Evolutionary conservation across 1,284 basidiomycete species (phyloP), one percentile per base, ranked within the genome.

Genomic region (Erythrobasidium hasegawianum): DNA sequence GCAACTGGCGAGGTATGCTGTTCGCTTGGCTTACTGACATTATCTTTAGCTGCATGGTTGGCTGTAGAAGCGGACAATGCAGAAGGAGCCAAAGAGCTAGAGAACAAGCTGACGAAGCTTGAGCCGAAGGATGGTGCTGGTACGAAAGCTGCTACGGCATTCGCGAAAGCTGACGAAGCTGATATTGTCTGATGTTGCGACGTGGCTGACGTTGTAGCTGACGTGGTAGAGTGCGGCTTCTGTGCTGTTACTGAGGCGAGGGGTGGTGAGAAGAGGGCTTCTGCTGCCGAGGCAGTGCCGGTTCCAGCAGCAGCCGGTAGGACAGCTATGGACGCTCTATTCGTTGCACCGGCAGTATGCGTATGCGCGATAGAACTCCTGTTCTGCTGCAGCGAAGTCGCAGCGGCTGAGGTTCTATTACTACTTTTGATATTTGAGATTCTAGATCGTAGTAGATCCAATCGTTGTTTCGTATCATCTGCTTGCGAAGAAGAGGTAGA

Each of bases 351-450:
- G 8, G 45, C n/a, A 7, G 22, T 40, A n/a, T n/a, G n/a, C 20
- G 29, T 27, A 22, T 49, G 22, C 9, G 61, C 61, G 27, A 56
- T 41, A 3, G 61, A 56, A 13, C 53, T 29, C 29, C 52, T 33
- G 39, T 47, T 47, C n/a, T 47, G n/a, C n/a, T n/a, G 16, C 43
- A 24, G 43, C 8, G n/a, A 5, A 18, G 52, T 41, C 11, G 11
- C 27, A 27, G 54, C 29, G 33, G 52, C 13, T 20, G 61, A 40
- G 18, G 40, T 22, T 2, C 29, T 20, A 45, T 43, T 43, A 27
- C 53, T 52, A 40, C 62, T 56, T 38, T 65, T 65, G 45, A 65
- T 57, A 38, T 58, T 65, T 38, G 43, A 50, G 45, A 65, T 65
- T 29, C 62, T 47, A 56, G 40, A 55, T 53, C 62, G 29, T 14